Conservation (phyloP, 208 protist species). For the Wallacemonas sp. region DNA sequence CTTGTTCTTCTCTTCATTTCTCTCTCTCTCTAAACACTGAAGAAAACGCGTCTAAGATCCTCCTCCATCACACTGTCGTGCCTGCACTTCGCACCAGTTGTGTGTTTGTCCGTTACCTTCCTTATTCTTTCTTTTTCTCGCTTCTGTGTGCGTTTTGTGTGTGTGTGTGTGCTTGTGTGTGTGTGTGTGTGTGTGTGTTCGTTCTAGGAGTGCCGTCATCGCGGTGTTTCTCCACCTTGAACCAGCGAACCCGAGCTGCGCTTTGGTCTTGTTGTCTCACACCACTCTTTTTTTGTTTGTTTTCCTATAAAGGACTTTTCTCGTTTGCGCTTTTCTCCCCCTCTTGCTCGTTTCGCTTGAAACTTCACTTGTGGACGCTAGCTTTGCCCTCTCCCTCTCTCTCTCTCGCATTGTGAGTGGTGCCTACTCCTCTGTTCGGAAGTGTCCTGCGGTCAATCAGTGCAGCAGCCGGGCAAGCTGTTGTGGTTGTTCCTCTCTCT, state of each 20-base stretch:
- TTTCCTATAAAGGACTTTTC: background rate
- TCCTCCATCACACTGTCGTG: background rate
- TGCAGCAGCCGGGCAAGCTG: too few species aligned
- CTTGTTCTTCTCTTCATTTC: background rate
- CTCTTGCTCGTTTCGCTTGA: background rate
- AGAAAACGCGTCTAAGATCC: too few species aligned
- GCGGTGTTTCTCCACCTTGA: too few species aligned
- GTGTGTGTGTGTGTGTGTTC: too few species aligned
- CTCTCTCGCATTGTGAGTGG: too few species aligned
- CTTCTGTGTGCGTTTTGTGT: background rate
- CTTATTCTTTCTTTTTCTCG: background rate
- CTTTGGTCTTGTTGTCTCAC: background rate
- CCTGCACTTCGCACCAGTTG: background rate
- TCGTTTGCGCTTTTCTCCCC: background rate
- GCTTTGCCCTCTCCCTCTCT: background rate
- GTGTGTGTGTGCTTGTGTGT: too few species aligned
- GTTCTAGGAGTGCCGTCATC: too few species aligned
- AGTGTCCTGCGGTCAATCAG: too few species aligned
- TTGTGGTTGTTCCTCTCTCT: too few species aligned
- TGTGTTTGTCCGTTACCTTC: background rate
- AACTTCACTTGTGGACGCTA: too few species aligned
- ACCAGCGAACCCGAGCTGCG: too few species aligned
- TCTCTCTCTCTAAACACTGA: background rate
- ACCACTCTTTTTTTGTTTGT: conserved; percentile 1
- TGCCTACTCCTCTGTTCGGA: too few species aligned